These are phyloP conservation scores for Tricholoma terreum DNA, from an alignment of 768 basidiomycete species.

Conservation along the genomic window DNA sequence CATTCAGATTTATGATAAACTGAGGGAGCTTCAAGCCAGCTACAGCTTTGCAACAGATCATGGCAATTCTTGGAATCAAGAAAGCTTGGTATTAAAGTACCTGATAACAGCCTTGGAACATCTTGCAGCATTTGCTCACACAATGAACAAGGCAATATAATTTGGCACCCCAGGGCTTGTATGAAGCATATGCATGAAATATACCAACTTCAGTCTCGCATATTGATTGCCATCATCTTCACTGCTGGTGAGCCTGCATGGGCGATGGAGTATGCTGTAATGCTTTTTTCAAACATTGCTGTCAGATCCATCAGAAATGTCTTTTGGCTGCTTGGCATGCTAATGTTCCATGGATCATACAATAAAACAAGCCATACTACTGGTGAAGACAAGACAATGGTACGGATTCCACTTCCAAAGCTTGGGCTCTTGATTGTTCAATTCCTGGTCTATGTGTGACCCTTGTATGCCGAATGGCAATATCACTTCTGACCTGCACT, in stretches of 20 bases:
- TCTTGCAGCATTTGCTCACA: background rate
- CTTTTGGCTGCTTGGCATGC: too few species aligned
- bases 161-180: conserved; percentile 8
- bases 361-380: too few species aligned
- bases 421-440: too few species aligned
- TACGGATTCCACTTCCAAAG: too few species aligned
- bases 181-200: conserved; percentile 1
- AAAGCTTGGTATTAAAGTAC: background rate
- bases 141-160: background rate
- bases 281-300: too few species aligned
- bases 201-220: background rate
- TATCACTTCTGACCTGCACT: background rate
- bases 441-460: too few species aligned
- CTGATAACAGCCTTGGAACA: background rate
- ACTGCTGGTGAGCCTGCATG: conserved; percentile 12
- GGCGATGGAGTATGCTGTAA: conserved; percentile 11
- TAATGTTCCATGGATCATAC: too few species aligned
- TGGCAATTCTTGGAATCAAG: background rate
- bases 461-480: too few species aligned
- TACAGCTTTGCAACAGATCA: conserved; percentile 1
- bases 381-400: too few species aligned
- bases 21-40: background rate
- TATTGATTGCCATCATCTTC: background rate
- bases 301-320: too few species aligned
- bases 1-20: background rate